Conservation (phyloP, 2,329 filamentous ascomycete genomes). For the Leptographium procerum region DNA sequence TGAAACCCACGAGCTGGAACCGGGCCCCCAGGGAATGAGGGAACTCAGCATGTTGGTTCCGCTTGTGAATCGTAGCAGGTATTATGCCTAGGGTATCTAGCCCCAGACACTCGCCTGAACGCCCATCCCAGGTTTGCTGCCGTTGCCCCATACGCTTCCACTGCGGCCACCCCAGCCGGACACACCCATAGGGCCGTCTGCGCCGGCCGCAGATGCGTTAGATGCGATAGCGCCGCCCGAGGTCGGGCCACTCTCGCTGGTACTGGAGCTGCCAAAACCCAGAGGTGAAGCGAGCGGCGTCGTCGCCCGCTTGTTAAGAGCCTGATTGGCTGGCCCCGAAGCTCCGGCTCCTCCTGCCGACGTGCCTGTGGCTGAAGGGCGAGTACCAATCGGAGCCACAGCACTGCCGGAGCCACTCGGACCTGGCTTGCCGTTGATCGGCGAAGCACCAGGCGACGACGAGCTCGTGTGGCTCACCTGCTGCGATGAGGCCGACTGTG, state of each 20-base stretch:
- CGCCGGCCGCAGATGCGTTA: conserved; percentile 39
- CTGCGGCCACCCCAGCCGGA: conserved; percentile 69
- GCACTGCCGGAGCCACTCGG: conserved; percentile 36
- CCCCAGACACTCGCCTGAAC: conserved; percentile 94
- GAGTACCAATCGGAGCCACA: conserved; percentile 88
- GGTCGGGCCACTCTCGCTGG: conserved; percentile 13
- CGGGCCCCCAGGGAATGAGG: no score
- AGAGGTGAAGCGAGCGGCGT: conserved; percentile 87
- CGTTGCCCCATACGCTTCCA: conserved; percentile 68
- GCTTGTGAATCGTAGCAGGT: no score
- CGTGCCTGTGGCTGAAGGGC: conserved; percentile 51
- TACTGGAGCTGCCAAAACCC: conserved; percentile 45
- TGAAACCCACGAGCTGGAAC: background rate
- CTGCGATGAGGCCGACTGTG: conserved; percentile 49
- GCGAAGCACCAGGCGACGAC: conserved; percentile 75
- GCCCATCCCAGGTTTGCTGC: conserved; percentile 67
- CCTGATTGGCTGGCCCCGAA: conserved; percentile 42
- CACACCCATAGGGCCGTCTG: conserved; percentile 29
- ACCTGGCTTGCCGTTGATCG: conserved; percentile 47
- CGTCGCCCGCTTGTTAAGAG: conserved; percentile 69
- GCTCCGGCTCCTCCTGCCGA: conserved; percentile 15
- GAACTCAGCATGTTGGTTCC: no score
- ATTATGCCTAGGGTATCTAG: conserved; percentile 28
- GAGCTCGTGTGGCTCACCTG: conserved; percentile 69
- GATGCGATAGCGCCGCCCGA: conserved; percentile 36